These are phyloP conservation scores for Immersiporthe knoxdaviesiana DNA, from an alignment of 2,329 filamentous ascomycete genomes.

Conservation along the genomic window DNA sequence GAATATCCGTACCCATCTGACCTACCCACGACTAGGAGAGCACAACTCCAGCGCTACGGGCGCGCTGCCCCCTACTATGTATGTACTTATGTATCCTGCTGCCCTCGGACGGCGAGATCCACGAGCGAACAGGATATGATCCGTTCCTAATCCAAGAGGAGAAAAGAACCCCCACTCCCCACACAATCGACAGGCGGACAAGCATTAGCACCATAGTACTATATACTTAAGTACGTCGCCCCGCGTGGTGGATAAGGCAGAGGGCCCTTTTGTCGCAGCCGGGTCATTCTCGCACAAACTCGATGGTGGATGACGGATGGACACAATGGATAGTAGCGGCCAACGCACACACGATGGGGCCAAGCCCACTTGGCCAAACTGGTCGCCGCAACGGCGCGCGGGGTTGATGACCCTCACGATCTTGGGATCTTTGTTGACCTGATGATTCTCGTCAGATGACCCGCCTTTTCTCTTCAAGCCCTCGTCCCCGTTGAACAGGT, in stretches of 20 bases:
- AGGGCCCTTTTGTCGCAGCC: slow-evolving; percentile 1
- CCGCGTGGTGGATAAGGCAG: neutral
- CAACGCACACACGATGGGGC: neutral
- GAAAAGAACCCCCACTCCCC: too few species aligned
- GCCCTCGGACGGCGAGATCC: neutral
- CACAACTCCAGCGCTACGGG: neutral
- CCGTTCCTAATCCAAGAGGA: slow-evolving; percentile 16
- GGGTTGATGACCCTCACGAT: slow-evolving; percentile 12
- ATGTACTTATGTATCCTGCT: neutral
- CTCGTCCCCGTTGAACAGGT: neutral
- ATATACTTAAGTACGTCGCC: neutral
- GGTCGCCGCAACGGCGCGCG: slow-evolving; percentile 10
- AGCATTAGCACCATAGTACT: too few species aligned
- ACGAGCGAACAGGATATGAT: neutral
- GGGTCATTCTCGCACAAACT: slow-evolving; percentile 16
- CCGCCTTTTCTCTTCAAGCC: slow-evolving; percentile 7
- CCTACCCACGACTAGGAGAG: neutral
- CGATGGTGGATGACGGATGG: neutral
- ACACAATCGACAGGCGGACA: neutral
- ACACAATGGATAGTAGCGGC: neutral
- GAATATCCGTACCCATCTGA: neutral
- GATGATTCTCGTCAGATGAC: slow-evolving; percentile 6
- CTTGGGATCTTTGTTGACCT: slow-evolving; percentile 8
- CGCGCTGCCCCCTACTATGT: neutral
- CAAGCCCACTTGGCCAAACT: slow-evolving; percentile 1